phyloP scores from a whole-genome alignment of 2,329 filamentous ascomycete genomes.

The Calonectria pseudoturangicola region DNA sequence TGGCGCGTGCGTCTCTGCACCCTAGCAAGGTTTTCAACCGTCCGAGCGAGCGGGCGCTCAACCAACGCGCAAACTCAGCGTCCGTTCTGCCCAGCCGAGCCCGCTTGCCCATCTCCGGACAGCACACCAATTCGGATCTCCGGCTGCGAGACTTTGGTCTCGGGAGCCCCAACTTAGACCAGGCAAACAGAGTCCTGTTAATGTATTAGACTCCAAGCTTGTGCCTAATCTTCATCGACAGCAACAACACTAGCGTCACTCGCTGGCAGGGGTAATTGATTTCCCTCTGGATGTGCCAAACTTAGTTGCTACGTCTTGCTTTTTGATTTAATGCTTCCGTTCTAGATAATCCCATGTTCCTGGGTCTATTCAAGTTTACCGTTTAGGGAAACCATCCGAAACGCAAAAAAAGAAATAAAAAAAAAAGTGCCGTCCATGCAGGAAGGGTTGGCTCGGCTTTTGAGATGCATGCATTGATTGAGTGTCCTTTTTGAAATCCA shows the following conservation, averaged over 20 bases:
- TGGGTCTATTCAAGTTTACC: background rate
- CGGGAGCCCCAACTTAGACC: slow-evolving; percentile 23
- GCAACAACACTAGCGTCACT: slow-evolving; percentile 41
- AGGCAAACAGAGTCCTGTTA: slow-evolving; percentile 16
- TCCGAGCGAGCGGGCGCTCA: slow-evolving; percentile 39
- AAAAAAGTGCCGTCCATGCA: background rate
- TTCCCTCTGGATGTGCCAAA: slow-evolving; percentile 58
- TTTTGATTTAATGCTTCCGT: background rate
- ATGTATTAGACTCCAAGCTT: slow-evolving; percentile 18
- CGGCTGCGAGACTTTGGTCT: slow-evolving; percentile 29
- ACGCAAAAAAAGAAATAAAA: background rate
- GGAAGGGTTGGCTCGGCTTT: background rate
- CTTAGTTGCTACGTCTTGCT: background rate
- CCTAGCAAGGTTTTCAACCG: slow-evolving; percentile 45
- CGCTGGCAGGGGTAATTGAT: slow-evolving; percentile 35
- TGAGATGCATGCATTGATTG: background rate
- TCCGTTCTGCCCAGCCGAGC: slow-evolving; percentile 19
- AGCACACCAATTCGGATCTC: slow-evolving; percentile 46
- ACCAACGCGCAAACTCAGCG: slow-evolving; percentile 38
- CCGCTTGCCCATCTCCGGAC: slow-evolving; percentile 43
- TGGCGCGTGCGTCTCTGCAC: slow-evolving; percentile 41
- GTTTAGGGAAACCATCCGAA: background rate
- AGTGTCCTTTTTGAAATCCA: background rate
- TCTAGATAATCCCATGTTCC: background rate
- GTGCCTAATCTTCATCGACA: slow-evolving; percentile 40